A percentile compares a stretch with the other conserved stretches of the same genome.
phyloP scores from a whole-genome alignment of 768 basidiomycete species.

The Heimioporus sp. region DNA sequence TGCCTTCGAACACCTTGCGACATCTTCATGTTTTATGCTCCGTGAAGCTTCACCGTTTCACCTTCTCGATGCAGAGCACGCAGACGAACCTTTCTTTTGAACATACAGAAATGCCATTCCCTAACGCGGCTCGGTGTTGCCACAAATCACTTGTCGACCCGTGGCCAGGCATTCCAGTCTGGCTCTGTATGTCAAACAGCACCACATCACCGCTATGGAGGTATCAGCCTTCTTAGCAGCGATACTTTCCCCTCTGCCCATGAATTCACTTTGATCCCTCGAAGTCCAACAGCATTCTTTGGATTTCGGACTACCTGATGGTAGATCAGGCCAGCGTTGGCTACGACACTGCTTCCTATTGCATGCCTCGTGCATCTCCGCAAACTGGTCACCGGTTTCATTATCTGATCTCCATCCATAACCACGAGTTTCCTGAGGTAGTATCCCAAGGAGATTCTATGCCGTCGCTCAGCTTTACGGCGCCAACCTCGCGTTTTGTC shows the following conservation, averaged over 20 bases:
- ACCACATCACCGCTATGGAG: neutral
- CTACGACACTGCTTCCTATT: neutral
- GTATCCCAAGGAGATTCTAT: too few relatives aligned
- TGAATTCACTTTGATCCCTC: constrained; percentile 1
- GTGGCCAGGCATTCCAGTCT: constrained; percentile 1
- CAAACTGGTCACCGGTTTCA: neutral
- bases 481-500: too few relatives aligned
- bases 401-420: neutral
- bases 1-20: neutral
- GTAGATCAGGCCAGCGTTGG: neutral
- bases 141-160: neutral
- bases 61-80: too few relatives aligned
- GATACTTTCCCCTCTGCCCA: neutral
- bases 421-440: neutral
- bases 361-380: constrained; percentile 1
- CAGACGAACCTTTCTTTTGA: neutral
- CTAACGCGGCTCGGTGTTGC: neutral
- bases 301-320: neutral
- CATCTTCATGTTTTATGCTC: neutral
- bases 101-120: neutral
- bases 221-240: neutral
- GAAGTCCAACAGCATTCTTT: neutral
- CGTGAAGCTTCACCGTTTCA: neutral
- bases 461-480: too few relatives aligned
- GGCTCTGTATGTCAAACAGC: neutral